phyloP scores from a whole-genome alignment of 2,329 filamentous ascomycete genomes.

The Xylaria sp. region DNA sequence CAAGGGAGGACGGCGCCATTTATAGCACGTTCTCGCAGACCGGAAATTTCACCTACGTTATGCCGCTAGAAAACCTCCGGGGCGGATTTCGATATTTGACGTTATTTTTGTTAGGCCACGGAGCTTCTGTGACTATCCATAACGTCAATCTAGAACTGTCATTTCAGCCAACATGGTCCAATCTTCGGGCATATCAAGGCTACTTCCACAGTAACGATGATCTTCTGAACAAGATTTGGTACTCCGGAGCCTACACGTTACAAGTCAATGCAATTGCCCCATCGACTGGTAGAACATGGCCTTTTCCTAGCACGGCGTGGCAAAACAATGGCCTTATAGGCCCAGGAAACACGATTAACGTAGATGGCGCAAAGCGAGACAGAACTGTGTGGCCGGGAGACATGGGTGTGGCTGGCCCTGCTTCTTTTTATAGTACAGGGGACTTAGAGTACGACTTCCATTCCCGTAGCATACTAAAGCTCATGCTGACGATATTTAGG shows the following conservation, averaged over 20 bases:
- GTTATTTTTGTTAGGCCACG: conserved; percentile 50
- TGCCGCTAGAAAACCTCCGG: conserved; percentile 53
- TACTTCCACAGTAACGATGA: conserved; percentile 63
- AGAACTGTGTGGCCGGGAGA: conserved; percentile 68
- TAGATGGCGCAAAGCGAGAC: conserved; percentile 64
- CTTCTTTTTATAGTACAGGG: conserved; percentile 62
- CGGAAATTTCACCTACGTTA: conserved; percentile 51
- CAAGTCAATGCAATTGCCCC: conserved; percentile 50
- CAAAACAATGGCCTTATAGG: conserved; percentile 45
- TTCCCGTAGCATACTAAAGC: not conserved
- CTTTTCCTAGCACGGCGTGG: conserved; percentile 45
- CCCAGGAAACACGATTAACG: conserved; percentile 47
- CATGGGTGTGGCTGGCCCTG: conserved; percentile 63
- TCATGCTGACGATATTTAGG: conserved; percentile 42
- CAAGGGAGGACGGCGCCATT: conserved; percentile 51
- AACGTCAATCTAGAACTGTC: conserved; percentile 44
- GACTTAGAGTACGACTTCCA: conserved; percentile 48
- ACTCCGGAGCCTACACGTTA: conserved; percentile 64
- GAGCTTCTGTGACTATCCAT: conserved; percentile 42
- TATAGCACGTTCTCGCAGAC: conserved; percentile 50
- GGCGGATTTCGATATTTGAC: conserved; percentile 59
- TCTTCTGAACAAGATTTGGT: conserved; percentile 66
- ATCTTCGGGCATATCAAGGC: conserved; percentile 62
- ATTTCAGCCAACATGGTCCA: conserved; percentile 53
- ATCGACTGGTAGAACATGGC: conserved; percentile 45